A percentile compares a stretch with the other conserved stretches of the same genome.
phyloP scores from a whole-genome alignment of 164 flowering plant genomes.

The Aristolochia contorta region DNA sequence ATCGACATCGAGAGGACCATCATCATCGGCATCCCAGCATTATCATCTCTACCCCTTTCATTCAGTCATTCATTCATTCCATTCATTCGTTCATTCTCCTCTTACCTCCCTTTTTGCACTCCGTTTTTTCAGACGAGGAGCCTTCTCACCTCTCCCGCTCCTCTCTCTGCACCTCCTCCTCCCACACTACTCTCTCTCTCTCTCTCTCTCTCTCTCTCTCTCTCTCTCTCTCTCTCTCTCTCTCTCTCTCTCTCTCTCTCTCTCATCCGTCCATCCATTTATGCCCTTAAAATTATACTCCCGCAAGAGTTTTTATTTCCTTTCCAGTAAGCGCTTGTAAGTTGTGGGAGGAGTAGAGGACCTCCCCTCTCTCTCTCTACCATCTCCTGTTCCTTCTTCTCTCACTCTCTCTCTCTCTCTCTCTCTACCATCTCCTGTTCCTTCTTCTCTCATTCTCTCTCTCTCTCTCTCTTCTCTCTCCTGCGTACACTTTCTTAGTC shows the following conservation, averaged over 20 bases:
- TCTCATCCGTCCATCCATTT: not conserved
- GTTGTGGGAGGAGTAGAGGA: not conserved
- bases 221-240: too few species aligned
- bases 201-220: conserved; percentile 5
- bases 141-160: too few species aligned
- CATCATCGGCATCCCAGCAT: conserved; percentile 2
- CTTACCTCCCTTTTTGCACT: conserved; percentile 1
- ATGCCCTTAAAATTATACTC: not conserved
- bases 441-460: not conserved
- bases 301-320: too few species aligned
- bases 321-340: not conserved
- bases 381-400: conserved; percentile 10
- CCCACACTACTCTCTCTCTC: not conserved
- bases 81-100: conserved; percentile 1
- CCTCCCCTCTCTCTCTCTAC: not conserved
- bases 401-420: conserved; percentile 13
- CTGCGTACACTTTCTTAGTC: too few species aligned
- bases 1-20: too few species aligned
- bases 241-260: not conserved
- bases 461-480: conserved; percentile 15
- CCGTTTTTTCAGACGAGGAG: not conserved
- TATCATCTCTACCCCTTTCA: too few species aligned
- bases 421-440: too few species aligned
- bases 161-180: too few species aligned
- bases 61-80: conserved; percentile 4